Evolutionary conservation across 2,329 filamentous ascomycete genomes (phyloP).

Genomic region (Periconia sp.): DNA sequence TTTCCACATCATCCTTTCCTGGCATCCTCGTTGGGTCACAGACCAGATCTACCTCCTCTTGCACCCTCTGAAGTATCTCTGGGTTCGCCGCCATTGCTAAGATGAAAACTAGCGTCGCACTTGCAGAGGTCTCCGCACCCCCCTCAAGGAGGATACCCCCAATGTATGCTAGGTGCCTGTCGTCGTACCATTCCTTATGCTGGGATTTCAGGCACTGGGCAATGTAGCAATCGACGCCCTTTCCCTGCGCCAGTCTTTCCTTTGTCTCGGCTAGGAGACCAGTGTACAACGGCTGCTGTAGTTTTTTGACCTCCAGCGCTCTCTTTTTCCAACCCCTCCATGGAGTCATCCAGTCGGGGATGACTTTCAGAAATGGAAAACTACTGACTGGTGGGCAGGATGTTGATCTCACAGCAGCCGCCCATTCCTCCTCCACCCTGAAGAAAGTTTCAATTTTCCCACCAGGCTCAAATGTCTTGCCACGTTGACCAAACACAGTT

Average conservation of each 20-base stretch:
- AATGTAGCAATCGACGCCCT: constrained; percentile 8
- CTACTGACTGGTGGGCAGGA: constrained; percentile 10
- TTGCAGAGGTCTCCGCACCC: no score
- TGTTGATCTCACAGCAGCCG: constrained; percentile 8
- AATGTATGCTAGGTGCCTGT: no score
- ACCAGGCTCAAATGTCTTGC: constrained; percentile 4
- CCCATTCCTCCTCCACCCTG: constrained; percentile 13
- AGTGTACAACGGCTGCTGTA: constrained; percentile 8
- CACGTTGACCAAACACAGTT: constrained; percentile 14
- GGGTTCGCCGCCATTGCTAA: no score
- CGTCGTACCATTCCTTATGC: constrained; percentile 14
- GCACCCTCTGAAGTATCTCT: no score
- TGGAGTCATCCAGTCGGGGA: constrained; percentile 14
- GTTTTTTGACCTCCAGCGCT: constrained; percentile 7
- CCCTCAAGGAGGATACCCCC: no score
- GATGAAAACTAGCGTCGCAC: no score
- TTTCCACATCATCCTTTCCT: no score
- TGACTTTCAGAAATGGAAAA: constrained; percentile 14
- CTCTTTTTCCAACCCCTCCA: constrained; percentile 16
- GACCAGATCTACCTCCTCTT: no score
- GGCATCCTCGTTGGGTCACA: no score
- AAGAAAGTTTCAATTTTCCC: constrained; percentile 13
- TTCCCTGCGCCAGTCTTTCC: constrained; percentile 8
- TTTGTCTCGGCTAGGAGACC: constrained; percentile 12
- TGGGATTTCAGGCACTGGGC: constrained; percentile 5